phyloP scores from a whole-genome alignment of 768 basidiomycete species.

The Xerocomellus amylosporus region DNA sequence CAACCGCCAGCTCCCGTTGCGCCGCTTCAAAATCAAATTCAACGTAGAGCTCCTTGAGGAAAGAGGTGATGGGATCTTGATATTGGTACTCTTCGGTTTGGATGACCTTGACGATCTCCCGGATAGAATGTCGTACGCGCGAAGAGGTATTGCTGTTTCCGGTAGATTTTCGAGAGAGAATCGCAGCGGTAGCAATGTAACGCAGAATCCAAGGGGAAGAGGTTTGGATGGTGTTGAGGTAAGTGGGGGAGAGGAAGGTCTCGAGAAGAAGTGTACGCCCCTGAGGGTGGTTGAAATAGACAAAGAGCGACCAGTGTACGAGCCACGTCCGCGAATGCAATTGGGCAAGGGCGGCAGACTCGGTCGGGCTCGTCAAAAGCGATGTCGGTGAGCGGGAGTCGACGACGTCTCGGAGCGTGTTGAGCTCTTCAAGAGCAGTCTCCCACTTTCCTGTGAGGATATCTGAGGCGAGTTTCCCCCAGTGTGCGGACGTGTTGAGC shows the following conservation, averaged over 20 bases:
- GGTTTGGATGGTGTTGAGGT: slow-evolving; percentile 98
- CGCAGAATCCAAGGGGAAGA: slow-evolving; percentile 92
- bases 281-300: slow-evolving; percentile 95
- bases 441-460: slow-evolving; percentile 96
- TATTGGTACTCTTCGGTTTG: slow-evolving; percentile 97
- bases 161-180: slow-evolving; percentile 81
- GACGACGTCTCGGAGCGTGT: slow-evolving; percentile 89
- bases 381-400: slow-evolving; percentile 69
- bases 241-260: slow-evolving; percentile 92
- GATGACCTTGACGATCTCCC: slow-evolving; percentile 90
- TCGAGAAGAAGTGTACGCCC: slow-evolving; percentile 91
- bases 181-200: slow-evolving; percentile 90
- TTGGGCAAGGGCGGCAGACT: slow-evolving; percentile 77
- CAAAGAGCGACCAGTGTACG: slow-evolving; percentile 96
- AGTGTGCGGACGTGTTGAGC: slow-evolving; percentile 93
- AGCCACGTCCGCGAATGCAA: slow-evolving; percentile 96
- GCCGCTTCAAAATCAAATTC: slow-evolving; percentile 97
- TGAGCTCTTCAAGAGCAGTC: slow-evolving; percentile 90
- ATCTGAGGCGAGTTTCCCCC: slow-evolving; percentile 97
- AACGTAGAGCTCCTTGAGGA: slow-evolving; percentile 90
- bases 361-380: slow-evolving; percentile 41
- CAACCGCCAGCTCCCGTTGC: slow-evolving; percentile 72
- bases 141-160: slow-evolving; percentile 50
- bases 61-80: slow-evolving; percentile 87
- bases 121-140: slow-evolving; percentile 82